Conservation (phyloP, 306 rosid genomes). For the Cyamopsis tetragonoloba region DNA sequence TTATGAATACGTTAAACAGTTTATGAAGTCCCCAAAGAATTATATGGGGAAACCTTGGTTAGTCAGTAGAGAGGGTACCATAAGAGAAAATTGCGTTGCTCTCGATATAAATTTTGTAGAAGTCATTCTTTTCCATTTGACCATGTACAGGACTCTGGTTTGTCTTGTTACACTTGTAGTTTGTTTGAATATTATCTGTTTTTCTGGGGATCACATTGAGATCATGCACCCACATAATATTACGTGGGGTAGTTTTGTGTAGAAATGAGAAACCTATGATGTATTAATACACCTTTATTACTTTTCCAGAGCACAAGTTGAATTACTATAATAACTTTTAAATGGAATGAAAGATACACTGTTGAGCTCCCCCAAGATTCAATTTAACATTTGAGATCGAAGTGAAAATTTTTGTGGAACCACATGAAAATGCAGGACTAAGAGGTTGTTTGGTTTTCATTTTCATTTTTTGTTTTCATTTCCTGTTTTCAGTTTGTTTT, state of each 20-base stretch:
- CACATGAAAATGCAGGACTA: background rate
- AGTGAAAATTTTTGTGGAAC: background rate
- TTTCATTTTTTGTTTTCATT: no score
- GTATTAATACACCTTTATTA: background rate
- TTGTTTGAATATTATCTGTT: background rate
- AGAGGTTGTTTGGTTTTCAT: no score
- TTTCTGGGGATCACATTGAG: background rate
- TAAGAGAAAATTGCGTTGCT: conserved; percentile 1
- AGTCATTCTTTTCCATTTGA: background rate
- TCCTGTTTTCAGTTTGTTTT: no score
- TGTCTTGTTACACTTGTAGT: background rate
- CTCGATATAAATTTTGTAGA: background rate
- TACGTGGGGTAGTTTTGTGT: background rate
- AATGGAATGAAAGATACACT: background rate
- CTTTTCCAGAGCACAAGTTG: background rate
- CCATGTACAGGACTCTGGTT: conserved; percentile 6
- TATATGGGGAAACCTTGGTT: background rate
- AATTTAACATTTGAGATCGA: background rate
- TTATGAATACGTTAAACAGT: conserved; percentile 15
- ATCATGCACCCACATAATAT: background rate
- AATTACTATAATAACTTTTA: background rate
- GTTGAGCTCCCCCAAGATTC: background rate
- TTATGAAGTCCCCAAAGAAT: conserved; percentile 5
- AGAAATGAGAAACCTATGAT: background rate
- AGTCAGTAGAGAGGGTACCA: background rate